Evolutionary conservation across 768 basidiomycete species (phyloP), one percentile per base, ranked within the genome.

Genomic region (Panellus pusillus): DNA sequence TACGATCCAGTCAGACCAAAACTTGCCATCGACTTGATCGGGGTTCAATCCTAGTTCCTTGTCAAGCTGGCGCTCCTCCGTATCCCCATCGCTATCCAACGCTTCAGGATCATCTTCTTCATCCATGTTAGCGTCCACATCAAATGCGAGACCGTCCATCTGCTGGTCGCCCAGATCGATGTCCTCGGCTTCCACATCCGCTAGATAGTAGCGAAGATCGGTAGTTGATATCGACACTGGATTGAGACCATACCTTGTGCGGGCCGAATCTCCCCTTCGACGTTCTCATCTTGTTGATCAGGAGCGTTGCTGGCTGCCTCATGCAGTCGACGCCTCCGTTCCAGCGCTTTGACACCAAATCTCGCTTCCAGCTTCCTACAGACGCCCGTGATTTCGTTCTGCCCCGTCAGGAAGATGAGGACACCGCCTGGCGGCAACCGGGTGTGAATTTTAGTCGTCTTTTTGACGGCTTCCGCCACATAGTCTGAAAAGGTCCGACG

Each of bases 381-480:
- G 2, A 97, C 82, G 3, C 88, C 87, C 13, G 78, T 76, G 61
- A 99, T 98, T 72, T 99, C 97, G 57, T 91, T 91, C 70, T 98
- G 96, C 18, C 97, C 97, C 0, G 97, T 98, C 59, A 98, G 74
- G 68, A 97, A 97, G 44, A 96, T 83, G 44, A 99, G 77, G 32
- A 99, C 87, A 4, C 95, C 97, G 0, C 97, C 97, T 0, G 91
- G 83, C 2, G 97, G 97, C 17, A 99, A 73, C 15, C 93, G 83
- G 14, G 89, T 80, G 69, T 99, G 97, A 39, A 99, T 98, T 70
- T 97, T 95, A 52, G 79, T 74, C 2, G 92, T 79, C 69, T 99
- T 99, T 65, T 86, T 89, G 62, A 95, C 82, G 2, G 93, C 91
- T 68, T 98, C 93, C 2, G 79, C 81, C 42, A 98, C 84, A 64